phyloP scores from a whole-genome alignment of 2,329 filamentous ascomycete genomes.

The Hawksworthiomyces lignivorus region DNA sequence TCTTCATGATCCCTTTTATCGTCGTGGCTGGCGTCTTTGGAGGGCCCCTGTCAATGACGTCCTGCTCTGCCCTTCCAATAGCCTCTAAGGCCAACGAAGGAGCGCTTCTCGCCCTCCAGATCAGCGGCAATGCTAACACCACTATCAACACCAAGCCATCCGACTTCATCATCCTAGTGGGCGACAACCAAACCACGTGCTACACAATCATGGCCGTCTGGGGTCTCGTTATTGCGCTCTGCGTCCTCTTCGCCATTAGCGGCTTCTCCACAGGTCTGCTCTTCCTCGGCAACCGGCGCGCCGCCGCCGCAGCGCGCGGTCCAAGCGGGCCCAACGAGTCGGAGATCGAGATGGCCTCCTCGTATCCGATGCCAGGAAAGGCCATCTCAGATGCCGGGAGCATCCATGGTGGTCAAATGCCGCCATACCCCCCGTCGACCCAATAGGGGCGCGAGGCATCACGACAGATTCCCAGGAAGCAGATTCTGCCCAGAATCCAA shows the following conservation, averaged over 20 bases:
- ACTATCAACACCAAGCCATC: conserved; percentile 13
- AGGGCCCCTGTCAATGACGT: conserved; percentile 69
- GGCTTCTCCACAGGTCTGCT: conserved; percentile 50
- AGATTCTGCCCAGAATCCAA: conserved; percentile 10
- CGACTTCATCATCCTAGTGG: conserved; percentile 41
- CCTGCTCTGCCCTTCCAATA: conserved; percentile 51
- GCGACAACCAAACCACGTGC: conserved; percentile 56
- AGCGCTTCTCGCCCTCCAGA: conserved; percentile 35
- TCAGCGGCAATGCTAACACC: conserved; percentile 19
- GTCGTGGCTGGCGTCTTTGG: conserved; percentile 72
- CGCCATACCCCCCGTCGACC: background rate
- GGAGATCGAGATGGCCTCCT: conserved; percentile 11
- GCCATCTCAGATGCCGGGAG: conserved; percentile 1
- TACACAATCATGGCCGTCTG: conserved; percentile 80
- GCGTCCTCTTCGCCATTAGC: conserved; percentile 61
- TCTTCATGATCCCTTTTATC: conserved; percentile 68
- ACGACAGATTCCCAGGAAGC: conserved; percentile 12
- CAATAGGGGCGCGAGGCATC: conserved; percentile 17
- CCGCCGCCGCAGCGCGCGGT: conserved; percentile 16
- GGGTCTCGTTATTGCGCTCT: conserved; percentile 75
- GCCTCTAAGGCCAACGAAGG: conserved; percentile 34
- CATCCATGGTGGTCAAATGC: background rate
- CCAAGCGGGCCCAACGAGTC: conserved; percentile 3
- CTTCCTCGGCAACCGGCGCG: conserved; percentile 48
- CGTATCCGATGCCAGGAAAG: background rate